phyloP scores from a whole-genome alignment of 1,139 yeast species.

The Protomyces macrosporus region DNA sequence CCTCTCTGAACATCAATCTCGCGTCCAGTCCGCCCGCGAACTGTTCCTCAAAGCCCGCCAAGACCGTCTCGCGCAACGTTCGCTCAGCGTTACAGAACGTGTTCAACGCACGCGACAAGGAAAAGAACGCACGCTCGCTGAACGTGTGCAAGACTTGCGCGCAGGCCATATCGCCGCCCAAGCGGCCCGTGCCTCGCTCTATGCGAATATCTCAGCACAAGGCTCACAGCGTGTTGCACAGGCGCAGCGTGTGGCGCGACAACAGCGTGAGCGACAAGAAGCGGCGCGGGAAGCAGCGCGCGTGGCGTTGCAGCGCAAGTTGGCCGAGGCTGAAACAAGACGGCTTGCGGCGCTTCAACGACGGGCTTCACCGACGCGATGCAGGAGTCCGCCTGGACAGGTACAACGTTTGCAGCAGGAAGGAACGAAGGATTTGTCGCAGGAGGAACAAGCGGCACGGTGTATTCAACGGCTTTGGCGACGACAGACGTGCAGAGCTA shows the following conservation, averaged over 20 bases:
- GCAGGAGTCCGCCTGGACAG: background rate
- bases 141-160: slow-evolving; percentile 8
- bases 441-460: background rate
- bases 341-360: background rate
- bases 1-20: background rate
- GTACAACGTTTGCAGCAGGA: too few species aligned
- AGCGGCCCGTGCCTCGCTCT: slow-evolving; percentile 15
- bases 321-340: slow-evolving; percentile 15
- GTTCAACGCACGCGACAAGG: background rate
- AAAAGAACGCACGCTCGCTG: slow-evolving; percentile 1
- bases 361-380: background rate
- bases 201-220: slow-evolving; percentile 12
- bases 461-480: background rate
- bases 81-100: background rate
- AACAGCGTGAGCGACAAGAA: slow-evolving; percentile 8
- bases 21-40: slow-evolving; percentile 1
- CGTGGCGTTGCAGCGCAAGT: slow-evolving; percentile 11
- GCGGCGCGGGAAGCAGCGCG: slow-evolving; percentile 9
- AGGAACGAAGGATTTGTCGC: too few species aligned
- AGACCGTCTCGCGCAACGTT: slow-evolving; percentile 7
- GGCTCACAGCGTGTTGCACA: slow-evolving; percentile 11
- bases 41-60: slow-evolving; percentile 1
- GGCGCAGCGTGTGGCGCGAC: slow-evolving; percentile 10
- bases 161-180: slow-evolving; percentile 11
- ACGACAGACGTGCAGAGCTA: background rate